Conservation (phyloP, 2,329 filamentous ascomycete genomes). For the Botryotinia globosa region DNA sequence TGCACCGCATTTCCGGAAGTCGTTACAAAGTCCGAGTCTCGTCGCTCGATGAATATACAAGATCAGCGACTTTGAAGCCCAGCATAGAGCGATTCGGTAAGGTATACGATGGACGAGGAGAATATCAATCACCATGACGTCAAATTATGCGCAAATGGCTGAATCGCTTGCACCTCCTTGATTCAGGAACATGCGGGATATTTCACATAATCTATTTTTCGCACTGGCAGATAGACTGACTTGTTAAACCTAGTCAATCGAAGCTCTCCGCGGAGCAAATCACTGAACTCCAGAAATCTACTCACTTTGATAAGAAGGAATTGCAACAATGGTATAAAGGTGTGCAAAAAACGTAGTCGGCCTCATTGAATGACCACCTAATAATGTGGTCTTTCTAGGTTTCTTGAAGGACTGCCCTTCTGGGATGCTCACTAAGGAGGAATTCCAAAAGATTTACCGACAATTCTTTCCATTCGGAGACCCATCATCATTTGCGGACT, state of each 20-base stretch:
- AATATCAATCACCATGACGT: neutral
- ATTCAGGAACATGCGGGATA: neutral
- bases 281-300: conserved; percentile 90
- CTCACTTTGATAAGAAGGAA: conserved; percentile 99
- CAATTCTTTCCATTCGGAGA: conserved; percentile 99
- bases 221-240: conserved; percentile 13
- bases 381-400: conserved; percentile 50
- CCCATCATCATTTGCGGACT: conserved; percentile 95
- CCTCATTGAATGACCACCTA: conserved; percentile 23
- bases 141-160: neutral
- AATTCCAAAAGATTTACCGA: conserved; percentile 99
- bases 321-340: conserved; percentile 99
- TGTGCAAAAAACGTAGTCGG: conserved; percentile 44
- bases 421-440: conserved; percentile 94
- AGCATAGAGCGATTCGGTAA: neutral
- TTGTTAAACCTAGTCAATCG: conserved; percentile 68
- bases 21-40: neutral
- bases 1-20: conserved; percentile 6
- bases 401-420: conserved; percentile 98
- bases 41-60: neutral
- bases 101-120: neutral
- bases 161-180: neutral
- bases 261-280: conserved; percentile 98
- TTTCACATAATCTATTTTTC: neutral
- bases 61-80: neutral